These are phyloP conservation scores for Pseudevernia furfuracea DNA, from an alignment of 495 filamentous ascomycete species.

Conservation along the genomic window DNA sequence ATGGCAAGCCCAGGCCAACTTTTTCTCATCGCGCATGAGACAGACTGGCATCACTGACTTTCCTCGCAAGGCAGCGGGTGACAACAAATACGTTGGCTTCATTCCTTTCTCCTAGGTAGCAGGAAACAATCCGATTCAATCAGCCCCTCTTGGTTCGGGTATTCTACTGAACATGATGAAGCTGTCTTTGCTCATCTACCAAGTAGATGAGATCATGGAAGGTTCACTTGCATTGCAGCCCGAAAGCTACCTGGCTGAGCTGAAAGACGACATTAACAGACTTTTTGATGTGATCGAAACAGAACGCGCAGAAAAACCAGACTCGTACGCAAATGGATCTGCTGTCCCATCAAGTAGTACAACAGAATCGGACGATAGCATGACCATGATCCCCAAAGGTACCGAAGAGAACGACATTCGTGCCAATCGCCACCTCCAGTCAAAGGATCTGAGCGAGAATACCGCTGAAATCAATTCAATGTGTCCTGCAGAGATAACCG, in stretches of 20 bases:
- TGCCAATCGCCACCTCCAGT: too few relatives aligned
- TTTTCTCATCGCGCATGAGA: conserved; percentile 24
- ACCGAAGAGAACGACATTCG: too few relatives aligned
- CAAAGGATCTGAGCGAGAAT: neutral
- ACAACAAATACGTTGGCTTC: conserved; percentile 39
- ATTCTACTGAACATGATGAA: conserved; percentile 36
- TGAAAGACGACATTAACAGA: too few relatives aligned
- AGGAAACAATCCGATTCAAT: neutral
- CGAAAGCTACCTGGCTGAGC: too few relatives aligned
- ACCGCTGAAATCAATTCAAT: conserved; percentile 30
- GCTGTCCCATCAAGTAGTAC: too few relatives aligned
- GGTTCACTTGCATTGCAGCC: too few relatives aligned
- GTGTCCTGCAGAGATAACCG: conserved; percentile 5
- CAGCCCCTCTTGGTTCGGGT: neutral
- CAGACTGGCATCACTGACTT: conserved; percentile 27
- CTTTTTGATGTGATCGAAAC: too few relatives aligned
- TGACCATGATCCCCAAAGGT: too few relatives aligned
- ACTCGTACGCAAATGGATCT: too few relatives aligned
- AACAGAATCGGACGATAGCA: too few relatives aligned
- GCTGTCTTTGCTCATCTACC: conserved; percentile 33
- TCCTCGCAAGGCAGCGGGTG: conserved; percentile 21
- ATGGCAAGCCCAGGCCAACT: conserved; percentile 23
- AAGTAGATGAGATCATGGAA: too few relatives aligned
- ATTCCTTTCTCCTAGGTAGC: conserved; percentile 30
- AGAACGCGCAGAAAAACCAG: too few relatives aligned